phyloP scores from a whole-genome alignment of 169 alveolate genomes.

The Theileria sp. region DNA sequence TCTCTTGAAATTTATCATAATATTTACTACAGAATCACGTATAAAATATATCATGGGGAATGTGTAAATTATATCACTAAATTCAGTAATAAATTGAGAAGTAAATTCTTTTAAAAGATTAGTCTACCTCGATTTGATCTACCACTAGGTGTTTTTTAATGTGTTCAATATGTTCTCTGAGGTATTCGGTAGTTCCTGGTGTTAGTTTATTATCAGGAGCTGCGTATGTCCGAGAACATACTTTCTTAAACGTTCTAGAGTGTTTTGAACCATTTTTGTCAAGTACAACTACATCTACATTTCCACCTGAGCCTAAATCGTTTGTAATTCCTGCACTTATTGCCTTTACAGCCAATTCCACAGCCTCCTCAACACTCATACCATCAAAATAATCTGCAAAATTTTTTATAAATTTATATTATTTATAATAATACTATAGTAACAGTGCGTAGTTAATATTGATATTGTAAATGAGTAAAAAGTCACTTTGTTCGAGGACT shows the following conservation, averaged over 20 bases:
- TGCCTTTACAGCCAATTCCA: slow-evolving; percentile 86
- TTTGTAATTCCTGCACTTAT: slow-evolving; percentile 95
- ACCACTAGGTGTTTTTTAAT: slow-evolving; percentile 66
- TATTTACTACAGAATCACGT: slow-evolving; percentile 4
- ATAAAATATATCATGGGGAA: neutral
- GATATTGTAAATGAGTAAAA: neutral
- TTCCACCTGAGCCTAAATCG: slow-evolving; percentile 95
- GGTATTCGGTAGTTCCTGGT: slow-evolving; percentile 75
- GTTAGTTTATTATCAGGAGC: slow-evolving; percentile 74
- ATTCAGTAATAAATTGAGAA: too few species aligned
- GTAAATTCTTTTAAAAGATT: neutral
- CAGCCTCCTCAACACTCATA: slow-evolving; percentile 90
- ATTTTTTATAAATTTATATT: too few species aligned
- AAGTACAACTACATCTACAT: slow-evolving; percentile 91
- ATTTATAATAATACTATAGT: neutral
- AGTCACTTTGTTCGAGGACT: slow-evolving; percentile 87
- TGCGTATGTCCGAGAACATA: slow-evolving; percentile 75
- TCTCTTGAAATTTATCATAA: slow-evolving; percentile 28
- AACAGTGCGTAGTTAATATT: too few species aligned
- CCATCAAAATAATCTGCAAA: slow-evolving; percentile 84
- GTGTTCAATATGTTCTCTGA: slow-evolving; percentile 74
- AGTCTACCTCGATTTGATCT: slow-evolving; percentile 62
- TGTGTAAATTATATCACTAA: neutral
- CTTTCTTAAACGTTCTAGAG: slow-evolving; percentile 77
- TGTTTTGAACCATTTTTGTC: slow-evolving; percentile 84